Conservation (phyloP, 2,329 filamentous ascomycete genomes). For the Dothiorella sarmentorum region DNA sequence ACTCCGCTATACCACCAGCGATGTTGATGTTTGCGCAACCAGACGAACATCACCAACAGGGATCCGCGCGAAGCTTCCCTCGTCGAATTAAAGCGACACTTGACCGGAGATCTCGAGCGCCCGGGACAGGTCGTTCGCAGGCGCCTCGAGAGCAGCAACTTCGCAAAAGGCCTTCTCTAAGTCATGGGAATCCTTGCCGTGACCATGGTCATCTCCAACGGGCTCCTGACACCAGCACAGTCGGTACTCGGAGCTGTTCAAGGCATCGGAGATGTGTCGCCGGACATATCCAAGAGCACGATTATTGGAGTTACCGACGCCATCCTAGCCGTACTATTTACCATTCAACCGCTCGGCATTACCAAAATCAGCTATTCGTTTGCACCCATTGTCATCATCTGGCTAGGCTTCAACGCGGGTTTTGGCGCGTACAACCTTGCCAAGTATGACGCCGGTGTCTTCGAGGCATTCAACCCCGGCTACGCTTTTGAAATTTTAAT, state of each 20-base stretch:
- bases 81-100: no score
- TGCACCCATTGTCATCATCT: conserved; percentile 64
- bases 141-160: conserved; percentile 53
- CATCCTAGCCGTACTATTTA: conserved; percentile 62
- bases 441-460: conserved; percentile 46
- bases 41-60: conserved; percentile 51
- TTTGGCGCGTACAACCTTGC: conserved; percentile 60
- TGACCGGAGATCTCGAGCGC: no score
- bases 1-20: no score
- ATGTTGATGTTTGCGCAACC: no score
- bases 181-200: conserved; percentile 63
- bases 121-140: no score
- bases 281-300: conserved; percentile 51
- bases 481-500: conserved; percentile 60
- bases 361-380: conserved; percentile 58
- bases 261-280: conserved; percentile 47
- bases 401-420: conserved; percentile 61
- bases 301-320: conserved; percentile 63
- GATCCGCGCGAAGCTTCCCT: conserved; percentile 44
- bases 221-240: conserved; percentile 66
- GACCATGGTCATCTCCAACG: conserved; percentile 64
- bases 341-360: conserved; percentile 63
- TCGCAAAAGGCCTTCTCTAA: conserved; percentile 56
- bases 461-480: conserved; percentile 53
- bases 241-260: conserved; percentile 68